Conservation (phyloP, 139 green algal species). For the Micractinium sp. region DNA sequence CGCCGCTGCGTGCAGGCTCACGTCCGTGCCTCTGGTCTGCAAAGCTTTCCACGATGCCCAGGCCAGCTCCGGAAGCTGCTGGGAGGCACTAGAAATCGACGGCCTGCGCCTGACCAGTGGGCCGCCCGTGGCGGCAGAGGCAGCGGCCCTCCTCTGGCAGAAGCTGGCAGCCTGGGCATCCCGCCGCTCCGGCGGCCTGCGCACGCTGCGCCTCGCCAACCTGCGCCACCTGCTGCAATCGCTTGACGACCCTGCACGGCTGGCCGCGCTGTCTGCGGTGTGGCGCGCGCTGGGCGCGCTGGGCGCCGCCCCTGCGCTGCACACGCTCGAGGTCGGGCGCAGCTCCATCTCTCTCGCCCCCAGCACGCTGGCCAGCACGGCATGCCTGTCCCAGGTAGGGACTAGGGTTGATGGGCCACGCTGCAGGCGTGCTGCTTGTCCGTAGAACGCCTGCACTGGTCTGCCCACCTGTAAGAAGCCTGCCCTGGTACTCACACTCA, state of each 20-base stretch:
- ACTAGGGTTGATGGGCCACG: no score
- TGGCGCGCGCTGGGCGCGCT: neutral
- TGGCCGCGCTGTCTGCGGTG: neutral
- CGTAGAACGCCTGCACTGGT: neutral
- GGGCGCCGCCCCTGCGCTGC: neutral
- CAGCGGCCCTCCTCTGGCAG: neutral
- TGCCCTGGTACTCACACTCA: no score
- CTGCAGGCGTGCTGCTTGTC: no score
- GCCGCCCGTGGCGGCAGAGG: neutral
- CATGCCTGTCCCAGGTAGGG: neutral
- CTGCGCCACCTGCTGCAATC: constrained; percentile 1
- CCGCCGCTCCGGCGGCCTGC: constrained; percentile 4
- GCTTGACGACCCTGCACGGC: neutral
- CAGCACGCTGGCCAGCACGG: neutral
- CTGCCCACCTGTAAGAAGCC: no score
- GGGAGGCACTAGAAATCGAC: neutral
- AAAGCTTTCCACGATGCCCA: neutral
- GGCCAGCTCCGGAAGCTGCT: neutral
- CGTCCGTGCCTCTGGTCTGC: constrained; percentile 1
- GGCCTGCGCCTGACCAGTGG: neutral
- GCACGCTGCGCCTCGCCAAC: constrained; percentile 8
- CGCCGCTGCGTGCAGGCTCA: neutral
- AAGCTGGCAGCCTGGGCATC: neutral
- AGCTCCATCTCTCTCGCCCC: neutral
- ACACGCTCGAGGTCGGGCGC: neutral